These are phyloP conservation scores for Calycina marina DNA, from an alignment of 2,329 filamentous ascomycete genomes.

Conservation along the genomic window DNA sequence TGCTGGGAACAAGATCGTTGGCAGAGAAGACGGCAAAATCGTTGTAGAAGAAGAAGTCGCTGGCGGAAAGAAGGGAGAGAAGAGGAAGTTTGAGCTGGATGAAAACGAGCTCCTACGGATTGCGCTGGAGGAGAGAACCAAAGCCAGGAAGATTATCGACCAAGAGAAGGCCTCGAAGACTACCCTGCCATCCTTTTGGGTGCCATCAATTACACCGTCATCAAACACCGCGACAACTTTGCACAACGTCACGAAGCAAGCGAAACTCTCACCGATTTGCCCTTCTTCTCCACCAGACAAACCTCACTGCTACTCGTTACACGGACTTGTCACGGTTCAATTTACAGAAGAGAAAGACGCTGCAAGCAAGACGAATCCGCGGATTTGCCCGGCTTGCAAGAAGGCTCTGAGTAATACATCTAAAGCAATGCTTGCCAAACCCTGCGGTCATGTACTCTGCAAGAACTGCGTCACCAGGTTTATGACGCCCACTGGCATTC, in stretches of 20 bases:
- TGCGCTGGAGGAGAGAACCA: constrained; percentile 52
- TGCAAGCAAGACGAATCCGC: constrained; percentile 29
- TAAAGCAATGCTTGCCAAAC: constrained; percentile 68
- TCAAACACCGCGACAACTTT: constrained; percentile 43
- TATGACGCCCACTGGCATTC: constrained; percentile 43
- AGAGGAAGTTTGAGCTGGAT: constrained; percentile 72
- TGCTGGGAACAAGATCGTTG: constrained; percentile 24
- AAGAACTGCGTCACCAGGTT: constrained; percentile 74
- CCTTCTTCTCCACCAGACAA: constrained; percentile 54
- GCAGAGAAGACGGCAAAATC: constrained; percentile 29
- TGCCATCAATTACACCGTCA: constrained; percentile 65
- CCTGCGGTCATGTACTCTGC: constrained; percentile 86
- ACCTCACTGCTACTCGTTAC: constrained; percentile 64
- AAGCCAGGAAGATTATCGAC: constrained; percentile 55
- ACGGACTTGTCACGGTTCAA: constrained; percentile 58
- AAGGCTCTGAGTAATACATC: constrained; percentile 72
- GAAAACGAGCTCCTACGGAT: constrained; percentile 61
- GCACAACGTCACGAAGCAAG: constrained; percentile 40
- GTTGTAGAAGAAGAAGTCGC: constrained; percentile 25
- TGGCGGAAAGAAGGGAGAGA: constrained; percentile 27
- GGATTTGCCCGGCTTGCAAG: constrained; percentile 72
- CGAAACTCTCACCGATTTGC: constrained; percentile 58
- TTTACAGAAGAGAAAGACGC: constrained; percentile 59
- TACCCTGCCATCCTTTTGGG: constrained; percentile 79
- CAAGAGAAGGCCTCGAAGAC: constrained; percentile 58